Conservation (phyloP, 441 rosid species). For the Biscutella laevigata region DNA sequence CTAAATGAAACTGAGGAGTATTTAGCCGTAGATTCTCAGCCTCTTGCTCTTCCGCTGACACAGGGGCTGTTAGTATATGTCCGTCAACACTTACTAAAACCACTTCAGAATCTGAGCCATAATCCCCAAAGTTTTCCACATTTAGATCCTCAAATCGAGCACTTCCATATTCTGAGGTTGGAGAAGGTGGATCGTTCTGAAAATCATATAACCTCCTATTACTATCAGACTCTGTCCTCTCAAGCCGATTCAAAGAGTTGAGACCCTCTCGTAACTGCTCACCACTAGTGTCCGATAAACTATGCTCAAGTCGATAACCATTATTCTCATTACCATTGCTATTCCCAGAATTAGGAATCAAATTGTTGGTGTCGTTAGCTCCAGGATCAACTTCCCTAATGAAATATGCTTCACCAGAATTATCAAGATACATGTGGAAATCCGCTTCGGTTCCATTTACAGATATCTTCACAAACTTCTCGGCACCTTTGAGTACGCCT, state of each 20-base stretch:
- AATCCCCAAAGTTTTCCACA: slow-evolving; percentile 34
- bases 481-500: slow-evolving; percentile 79
- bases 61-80: slow-evolving; percentile 67
- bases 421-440: slow-evolving; percentile 85
- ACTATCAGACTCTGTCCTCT: slow-evolving; percentile 63
- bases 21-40: slow-evolving; percentile 45
- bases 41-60: slow-evolving; percentile 50
- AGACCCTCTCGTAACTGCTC: slow-evolving; percentile 35
- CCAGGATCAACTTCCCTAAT: slow-evolving; percentile 53
- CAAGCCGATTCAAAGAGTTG: slow-evolving; percentile 35
- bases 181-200: slow-evolving; percentile 50
- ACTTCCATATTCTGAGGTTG: slow-evolving; percentile 48
- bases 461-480: slow-evolving; percentile 59
- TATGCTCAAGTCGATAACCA: slow-evolving; percentile 47
- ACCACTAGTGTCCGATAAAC: slow-evolving; percentile 53
- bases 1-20: slow-evolving; percentile 73
- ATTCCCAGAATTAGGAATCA: background rate
- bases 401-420: slow-evolving; percentile 88
- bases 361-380: background rate
- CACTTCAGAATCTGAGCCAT: slow-evolving; percentile 55
- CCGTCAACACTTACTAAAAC: slow-evolving; percentile 82
- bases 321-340: slow-evolving; percentile 3
- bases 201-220: slow-evolving; percentile 56
- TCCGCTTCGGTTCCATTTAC: slow-evolving; percentile 69
- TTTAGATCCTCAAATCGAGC: slow-evolving; percentile 38